phyloP scores from a whole-genome alignment of 2,329 filamentous ascomycete genomes.

The Aspergillus unguis region DNA sequence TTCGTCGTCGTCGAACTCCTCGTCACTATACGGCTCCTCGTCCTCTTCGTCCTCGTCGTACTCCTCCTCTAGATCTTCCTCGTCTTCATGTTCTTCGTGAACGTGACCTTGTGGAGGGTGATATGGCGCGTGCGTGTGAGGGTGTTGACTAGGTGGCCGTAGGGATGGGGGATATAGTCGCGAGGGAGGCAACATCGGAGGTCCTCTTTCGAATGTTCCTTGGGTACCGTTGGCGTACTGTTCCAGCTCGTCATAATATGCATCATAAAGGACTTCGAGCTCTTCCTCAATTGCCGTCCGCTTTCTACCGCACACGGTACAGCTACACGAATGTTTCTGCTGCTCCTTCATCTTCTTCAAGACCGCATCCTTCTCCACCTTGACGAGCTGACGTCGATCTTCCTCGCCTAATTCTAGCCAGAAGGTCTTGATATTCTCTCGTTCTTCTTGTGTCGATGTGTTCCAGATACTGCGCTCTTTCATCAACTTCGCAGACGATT shows the following conservation, averaged over 20 bases:
- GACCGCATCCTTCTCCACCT: constrained; percentile 97
- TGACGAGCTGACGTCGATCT: constrained; percentile 90
- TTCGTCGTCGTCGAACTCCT: constrained; percentile 62
- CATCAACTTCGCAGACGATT: constrained; percentile 48
- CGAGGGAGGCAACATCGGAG: constrained; percentile 65
- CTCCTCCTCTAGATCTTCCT: constrained; percentile 53
- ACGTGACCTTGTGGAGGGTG: constrained; percentile 74
- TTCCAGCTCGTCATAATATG: constrained; percentile 96
- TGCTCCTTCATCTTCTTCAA: constrained; percentile 99
- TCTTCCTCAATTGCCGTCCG: constrained; percentile 97
- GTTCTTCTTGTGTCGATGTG: constrained; percentile 87
- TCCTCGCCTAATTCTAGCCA: constrained; percentile 94
- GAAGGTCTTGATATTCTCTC: constrained; percentile 96
- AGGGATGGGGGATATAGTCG: constrained; percentile 58
- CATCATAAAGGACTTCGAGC: constrained; percentile 93
- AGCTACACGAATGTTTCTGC: constrained; percentile 98
- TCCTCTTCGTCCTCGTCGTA: constrained; percentile 68
- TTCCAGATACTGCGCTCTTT: constrained; percentile 91
- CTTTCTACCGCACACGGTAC: constrained; percentile 94
- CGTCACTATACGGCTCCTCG: constrained; percentile 64
- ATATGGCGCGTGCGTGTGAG: constrained; percentile 54
- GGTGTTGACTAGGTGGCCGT: constrained; percentile 55
- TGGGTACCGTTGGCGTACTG: constrained; percentile 89
- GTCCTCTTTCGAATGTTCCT: constrained; percentile 56
- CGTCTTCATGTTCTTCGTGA: constrained; percentile 56